Percentiles rank a stretch among this genome's conserved stretches.
Evolutionary conservation across 2,329 filamentous ascomycete genomes (phyloP).

Genomic region (Penicillium hordei): DNA sequence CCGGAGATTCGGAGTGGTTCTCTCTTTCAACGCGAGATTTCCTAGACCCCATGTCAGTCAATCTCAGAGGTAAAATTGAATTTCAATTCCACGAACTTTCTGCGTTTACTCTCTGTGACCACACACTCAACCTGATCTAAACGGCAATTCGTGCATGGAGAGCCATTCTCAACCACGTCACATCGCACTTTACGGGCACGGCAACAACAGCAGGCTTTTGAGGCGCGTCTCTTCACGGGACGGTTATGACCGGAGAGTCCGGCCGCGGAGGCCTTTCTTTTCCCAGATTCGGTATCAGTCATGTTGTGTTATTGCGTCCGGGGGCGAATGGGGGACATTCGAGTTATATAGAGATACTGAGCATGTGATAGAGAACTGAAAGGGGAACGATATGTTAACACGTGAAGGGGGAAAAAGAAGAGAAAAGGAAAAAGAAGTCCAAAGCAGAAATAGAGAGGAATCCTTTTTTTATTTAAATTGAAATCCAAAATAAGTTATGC

Average conservation of each 20-base stretch:
- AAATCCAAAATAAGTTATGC: slow-evolving; percentile 29
- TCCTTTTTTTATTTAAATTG: slow-evolving; percentile 17
- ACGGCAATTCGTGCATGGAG: slow-evolving; percentile 83
- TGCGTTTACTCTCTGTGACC: slow-evolving; percentile 77
- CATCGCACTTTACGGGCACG: slow-evolving; percentile 87
- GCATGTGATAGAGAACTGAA: slow-evolving; percentile 5
- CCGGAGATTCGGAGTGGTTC: slow-evolving; percentile 38
- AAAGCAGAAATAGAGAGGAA: slow-evolving; percentile 18
- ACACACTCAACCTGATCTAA: slow-evolving; percentile 54
- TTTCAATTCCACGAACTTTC: slow-evolving; percentile 47
- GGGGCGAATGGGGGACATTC: slow-evolving; percentile 25
- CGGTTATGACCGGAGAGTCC: slow-evolving; percentile 55
- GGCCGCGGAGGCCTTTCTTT: slow-evolving; percentile 59
- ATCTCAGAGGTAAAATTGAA: slow-evolving; percentile 15
- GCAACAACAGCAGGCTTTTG: slow-evolving; percentile 86
- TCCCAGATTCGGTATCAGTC: slow-evolving; percentile 42
- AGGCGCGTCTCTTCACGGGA: slow-evolving; percentile 79
- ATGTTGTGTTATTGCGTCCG: slow-evolving; percentile 16
- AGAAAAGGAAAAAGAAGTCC: not conserved
- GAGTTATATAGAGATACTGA: slow-evolving; percentile 6
- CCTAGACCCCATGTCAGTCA: slow-evolving; percentile 24
- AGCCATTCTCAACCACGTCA: slow-evolving; percentile 83
- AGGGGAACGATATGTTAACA: not conserved
- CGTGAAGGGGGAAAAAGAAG: slow-evolving; percentile 5
- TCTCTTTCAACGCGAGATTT: slow-evolving; percentile 45